phyloP scores from a whole-genome alignment of 1,284 basidiomycete species.

The Sparassis latifolia region DNA sequence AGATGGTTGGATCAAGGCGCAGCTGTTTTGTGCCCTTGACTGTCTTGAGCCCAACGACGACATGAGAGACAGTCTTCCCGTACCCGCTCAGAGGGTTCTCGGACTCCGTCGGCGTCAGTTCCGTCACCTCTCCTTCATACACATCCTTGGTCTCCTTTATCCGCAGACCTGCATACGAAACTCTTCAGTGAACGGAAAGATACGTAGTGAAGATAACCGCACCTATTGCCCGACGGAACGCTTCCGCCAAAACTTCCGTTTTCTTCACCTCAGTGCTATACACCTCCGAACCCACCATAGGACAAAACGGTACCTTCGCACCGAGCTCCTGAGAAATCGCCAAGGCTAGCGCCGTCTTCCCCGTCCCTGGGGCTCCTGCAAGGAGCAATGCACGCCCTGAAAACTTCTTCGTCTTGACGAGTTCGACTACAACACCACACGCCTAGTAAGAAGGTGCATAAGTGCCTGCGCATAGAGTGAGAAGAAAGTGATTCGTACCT shows the following conservation, averaged over 20 bases:
- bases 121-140: slow-evolving; percentile 97
- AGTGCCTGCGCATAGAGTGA: not conserved
- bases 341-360: slow-evolving; percentile 93
- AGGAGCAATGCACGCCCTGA: slow-evolving; percentile 87
- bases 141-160: slow-evolving; percentile 99
- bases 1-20: slow-evolving; percentile 90
- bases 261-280: slow-evolving; percentile 98
- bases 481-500: slow-evolving; percentile 47
- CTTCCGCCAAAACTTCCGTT: slow-evolving; percentile 96
- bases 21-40: slow-evolving; percentile 98
- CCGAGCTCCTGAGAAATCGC: slow-evolving; percentile 94
- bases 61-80: slow-evolving; percentile 97
- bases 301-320: slow-evolving; percentile 94
- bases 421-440: slow-evolving; percentile 87
- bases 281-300: slow-evolving; percentile 97
- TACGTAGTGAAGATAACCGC: slow-evolving; percentile 24
- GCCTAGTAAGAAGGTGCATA: slow-evolving; percentile 42
- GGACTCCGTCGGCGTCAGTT: slow-evolving; percentile 91
- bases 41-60: slow-evolving; percentile 94
- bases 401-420: slow-evolving; percentile 86
- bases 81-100: slow-evolving; percentile 96
- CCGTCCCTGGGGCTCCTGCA: slow-evolving; percentile 88
- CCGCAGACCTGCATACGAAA: slow-evolving; percentile 60
- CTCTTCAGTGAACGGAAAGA: slow-evolving; percentile 3
- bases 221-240: slow-evolving; percentile 95